Base-by-base conservation (phyloP, 2,329 filamentous ascomycete genomes). In the Cladophialophora psammophila region DNA sequence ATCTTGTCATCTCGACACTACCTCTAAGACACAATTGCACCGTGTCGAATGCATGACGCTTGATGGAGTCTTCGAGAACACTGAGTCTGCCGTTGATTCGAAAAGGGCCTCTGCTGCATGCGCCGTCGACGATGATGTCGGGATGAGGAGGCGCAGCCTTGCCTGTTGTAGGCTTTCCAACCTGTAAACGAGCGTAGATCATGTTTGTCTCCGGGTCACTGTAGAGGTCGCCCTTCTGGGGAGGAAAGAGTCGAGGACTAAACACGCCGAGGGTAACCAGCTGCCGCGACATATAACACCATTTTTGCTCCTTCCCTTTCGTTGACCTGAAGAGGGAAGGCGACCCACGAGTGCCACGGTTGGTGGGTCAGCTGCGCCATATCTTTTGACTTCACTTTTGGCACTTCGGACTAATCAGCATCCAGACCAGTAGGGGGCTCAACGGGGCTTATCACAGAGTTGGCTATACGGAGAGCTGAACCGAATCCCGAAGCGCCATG, bases 21-120 rank as follows among this genome's bases (percentile, higher is more conserved):
- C 68, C 68, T 65, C 68, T 57, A 26, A 70, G 48, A 18, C 57
- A 61, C 18, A 70, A 36, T 34, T 65, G 68, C 6, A 70, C 66
- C 32, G 63, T 70, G 58, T 70, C 68, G 59, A 70, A 70, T 4
- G 38, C 42, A 36, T 38, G 54, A 9, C 56, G 53, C 13, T 31
- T 45, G 13, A 70, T 40, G 7, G 63, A 66, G 54, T 63, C 60
- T 5, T 68, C 68, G 6, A 66, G 57, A 12, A 70, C 66, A 42
- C 66, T 68, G 15, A 70, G 63, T 31, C 66, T 60, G 5, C 68
- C 68, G 20, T 38, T 63, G 56, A 70, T 54, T 54, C 65, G 62
- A 31, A 42, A 58, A 31, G 45, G 50, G 6, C 5, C 50, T 10
- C 32, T 50, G 26, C 53, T 20, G 45, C 18, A 40, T 9, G 58